These are phyloP conservation scores for Scenedesmus sp. DNA, from an alignment of 163 green algal species.

Conservation along the genomic window DNA sequence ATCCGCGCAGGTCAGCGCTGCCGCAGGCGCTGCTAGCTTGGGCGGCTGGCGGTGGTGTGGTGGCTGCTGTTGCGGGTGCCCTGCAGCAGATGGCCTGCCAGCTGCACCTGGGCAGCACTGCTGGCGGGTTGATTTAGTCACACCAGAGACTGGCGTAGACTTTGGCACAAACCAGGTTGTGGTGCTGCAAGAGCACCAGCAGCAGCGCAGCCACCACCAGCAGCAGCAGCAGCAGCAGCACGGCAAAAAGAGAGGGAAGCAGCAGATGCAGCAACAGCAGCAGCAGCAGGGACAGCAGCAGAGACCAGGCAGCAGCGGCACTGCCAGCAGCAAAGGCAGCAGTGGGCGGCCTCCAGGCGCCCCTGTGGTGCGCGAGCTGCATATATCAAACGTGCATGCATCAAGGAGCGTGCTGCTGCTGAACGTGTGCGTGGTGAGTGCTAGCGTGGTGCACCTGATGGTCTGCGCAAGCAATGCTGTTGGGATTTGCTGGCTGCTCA, in stretches of 20 bases:
- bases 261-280: neutral
- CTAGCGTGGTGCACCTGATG: neutral
- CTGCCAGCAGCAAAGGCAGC: neutral
- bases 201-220: neutral
- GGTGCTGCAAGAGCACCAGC: neutral
- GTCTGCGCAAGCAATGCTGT: neutral
- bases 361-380: conserved; percentile 2
- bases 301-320: neutral
- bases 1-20: neutral
- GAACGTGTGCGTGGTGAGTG: conserved; percentile 37
- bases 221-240: neutral
- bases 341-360: too few relatives aligned
- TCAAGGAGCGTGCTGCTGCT: conserved; percentile 18
- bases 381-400: neutral
- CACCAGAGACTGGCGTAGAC: neutral
- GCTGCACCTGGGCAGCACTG: neutral
- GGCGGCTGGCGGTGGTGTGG: conserved; percentile 1
- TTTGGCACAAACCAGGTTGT: conserved; percentile 34
- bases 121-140: neutral
- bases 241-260: neutral
- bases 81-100: neutral
- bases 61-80: neutral
- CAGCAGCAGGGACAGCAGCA: neutral
- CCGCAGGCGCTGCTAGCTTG: neutral
- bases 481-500: neutral